phyloP scores from a whole-genome alignment of 768 basidiomycete genomes.

The Russula sp. region DNA sequence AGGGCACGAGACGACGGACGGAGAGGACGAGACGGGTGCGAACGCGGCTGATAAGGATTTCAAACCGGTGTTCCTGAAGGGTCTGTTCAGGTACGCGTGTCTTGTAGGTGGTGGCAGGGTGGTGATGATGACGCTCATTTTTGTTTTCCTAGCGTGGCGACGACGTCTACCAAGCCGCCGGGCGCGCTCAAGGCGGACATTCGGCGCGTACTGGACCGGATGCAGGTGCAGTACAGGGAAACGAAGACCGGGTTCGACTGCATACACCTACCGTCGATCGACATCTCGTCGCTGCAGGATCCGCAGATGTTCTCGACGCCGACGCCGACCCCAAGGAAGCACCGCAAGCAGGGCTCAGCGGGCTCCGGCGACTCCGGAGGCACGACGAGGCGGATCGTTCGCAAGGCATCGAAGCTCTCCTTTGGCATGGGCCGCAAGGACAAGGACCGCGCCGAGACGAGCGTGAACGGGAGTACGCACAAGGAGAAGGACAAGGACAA shows the following conservation, averaged over 20 bases:
- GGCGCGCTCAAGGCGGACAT: slow-evolving; percentile 79
- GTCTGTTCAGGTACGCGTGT: slow-evolving; percentile 74
- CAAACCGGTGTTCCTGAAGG: slow-evolving; percentile 94
- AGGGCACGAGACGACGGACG: slow-evolving; percentile 12
- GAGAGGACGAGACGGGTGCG: slow-evolving; percentile 13
- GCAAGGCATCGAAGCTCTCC: slow-evolving; percentile 74
- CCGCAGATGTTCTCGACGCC: slow-evolving; percentile 9
- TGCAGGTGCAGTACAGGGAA: slow-evolving; percentile 93
- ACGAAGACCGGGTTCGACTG: slow-evolving; percentile 93
- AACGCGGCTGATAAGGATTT: slow-evolving; percentile 56
- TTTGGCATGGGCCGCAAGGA: slow-evolving; percentile 61
- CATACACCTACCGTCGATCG: slow-evolving; percentile 91
- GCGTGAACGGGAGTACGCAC: slow-evolving; percentile 17
- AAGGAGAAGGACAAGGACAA: slow-evolving; percentile 6
- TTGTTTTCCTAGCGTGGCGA: slow-evolving; percentile 62
- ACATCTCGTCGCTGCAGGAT: slow-evolving; percentile 65
- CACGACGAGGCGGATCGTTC: slow-evolving; percentile 51
- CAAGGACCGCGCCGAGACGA: slow-evolving; percentile 31
- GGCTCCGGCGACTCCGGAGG: slow-evolving; percentile 48
- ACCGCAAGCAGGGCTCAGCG: slow-evolving; percentile 41
- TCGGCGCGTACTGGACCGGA: slow-evolving; percentile 78
- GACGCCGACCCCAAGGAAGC: slow-evolving; percentile 32
- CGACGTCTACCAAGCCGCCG: slow-evolving; percentile 88
- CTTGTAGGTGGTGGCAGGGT: not conserved
- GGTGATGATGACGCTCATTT: not conserved